These are phyloP conservation scores for Tritrichomonas musculus DNA, from an alignment of 208 protist genomes.

Conservation along the genomic window DNA sequence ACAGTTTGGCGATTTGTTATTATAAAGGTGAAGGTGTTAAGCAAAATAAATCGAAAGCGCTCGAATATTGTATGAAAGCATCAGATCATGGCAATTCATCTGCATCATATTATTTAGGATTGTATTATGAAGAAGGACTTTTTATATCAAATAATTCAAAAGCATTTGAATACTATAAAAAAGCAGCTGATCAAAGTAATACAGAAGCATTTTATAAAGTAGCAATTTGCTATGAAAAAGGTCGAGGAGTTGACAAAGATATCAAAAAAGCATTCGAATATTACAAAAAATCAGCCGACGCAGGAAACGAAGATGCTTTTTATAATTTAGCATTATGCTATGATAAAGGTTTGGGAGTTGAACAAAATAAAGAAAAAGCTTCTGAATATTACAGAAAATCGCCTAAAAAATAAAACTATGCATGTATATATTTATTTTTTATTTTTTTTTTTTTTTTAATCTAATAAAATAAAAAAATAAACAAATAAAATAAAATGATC, in stretches of 20 bases:
- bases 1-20: background rate
- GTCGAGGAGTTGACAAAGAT: background rate
- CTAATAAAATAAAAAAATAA: too few relatives aligned
- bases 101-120: background rate
- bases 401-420: background rate
- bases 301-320: background rate
- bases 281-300: background rate
- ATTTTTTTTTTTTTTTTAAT: too few relatives aligned
- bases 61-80: background rate
- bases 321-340: background rate
- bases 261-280: background rate
- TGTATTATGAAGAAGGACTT: background rate
- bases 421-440: too few relatives aligned
- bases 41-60: background rate
- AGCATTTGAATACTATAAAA: background rate
- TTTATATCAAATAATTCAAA: background rate
- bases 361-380: background rate
- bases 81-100: background rate
- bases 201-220: background rate
- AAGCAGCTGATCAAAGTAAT: background rate
- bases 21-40: background rate
- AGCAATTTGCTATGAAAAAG: background rate
- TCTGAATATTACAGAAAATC: background rate
- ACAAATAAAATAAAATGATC: too few relatives aligned
- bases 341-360: background rate